A percentile compares a stretch with the other conserved stretches of the same genome.
Evolutionary conservation across 176 grass and related monocot species (phyloP).

Genomic region (Musa itinerans): DNA sequence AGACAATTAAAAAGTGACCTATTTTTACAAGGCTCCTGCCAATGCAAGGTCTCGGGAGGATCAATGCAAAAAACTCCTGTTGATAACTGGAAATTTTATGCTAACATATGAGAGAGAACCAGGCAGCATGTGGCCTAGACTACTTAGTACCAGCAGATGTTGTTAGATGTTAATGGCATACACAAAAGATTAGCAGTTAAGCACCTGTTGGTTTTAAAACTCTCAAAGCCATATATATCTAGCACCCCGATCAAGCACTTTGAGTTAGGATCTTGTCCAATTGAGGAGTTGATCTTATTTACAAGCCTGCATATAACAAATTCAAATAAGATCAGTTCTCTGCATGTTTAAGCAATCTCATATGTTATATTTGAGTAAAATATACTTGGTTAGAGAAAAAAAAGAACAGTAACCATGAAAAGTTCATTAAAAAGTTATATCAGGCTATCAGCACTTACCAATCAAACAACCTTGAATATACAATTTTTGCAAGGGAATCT

Average conservation of each 20-base stretch:
- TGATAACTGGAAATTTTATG: background rate
- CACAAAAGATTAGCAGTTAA: slow-evolving; percentile 55
- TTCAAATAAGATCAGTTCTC: background rate
- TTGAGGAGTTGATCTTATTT: slow-evolving; percentile 90
- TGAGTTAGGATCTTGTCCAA: slow-evolving; percentile 95
- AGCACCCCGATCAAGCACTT: slow-evolving; percentile 94
- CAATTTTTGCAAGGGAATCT: slow-evolving; percentile 90
- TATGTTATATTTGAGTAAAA: background rate
- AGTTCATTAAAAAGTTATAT: background rate
- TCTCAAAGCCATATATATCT: slow-evolving; percentile 98
- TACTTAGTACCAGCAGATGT: background rate
- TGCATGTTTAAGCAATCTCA: background rate
- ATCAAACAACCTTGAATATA: slow-evolving; percentile 91
- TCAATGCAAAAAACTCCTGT: background rate
- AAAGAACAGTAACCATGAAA: background rate
- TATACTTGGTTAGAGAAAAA: background rate
- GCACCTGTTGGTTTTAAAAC: slow-evolving; percentile 99
- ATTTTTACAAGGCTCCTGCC: background rate
- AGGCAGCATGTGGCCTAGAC: background rate
- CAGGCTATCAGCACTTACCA: slow-evolving; percentile 39
- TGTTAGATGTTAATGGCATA: slow-evolving; percentile 7
- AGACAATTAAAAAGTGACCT: background rate
- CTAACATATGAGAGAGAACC: background rate
- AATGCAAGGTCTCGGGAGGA: background rate
- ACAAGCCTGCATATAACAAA: slow-evolving; percentile 55